Evolutionary conservation across 139 green algal genomes (phyloP), one percentile per base, ranked within the genome.

Genomic region (Closterium sp.): DNA sequence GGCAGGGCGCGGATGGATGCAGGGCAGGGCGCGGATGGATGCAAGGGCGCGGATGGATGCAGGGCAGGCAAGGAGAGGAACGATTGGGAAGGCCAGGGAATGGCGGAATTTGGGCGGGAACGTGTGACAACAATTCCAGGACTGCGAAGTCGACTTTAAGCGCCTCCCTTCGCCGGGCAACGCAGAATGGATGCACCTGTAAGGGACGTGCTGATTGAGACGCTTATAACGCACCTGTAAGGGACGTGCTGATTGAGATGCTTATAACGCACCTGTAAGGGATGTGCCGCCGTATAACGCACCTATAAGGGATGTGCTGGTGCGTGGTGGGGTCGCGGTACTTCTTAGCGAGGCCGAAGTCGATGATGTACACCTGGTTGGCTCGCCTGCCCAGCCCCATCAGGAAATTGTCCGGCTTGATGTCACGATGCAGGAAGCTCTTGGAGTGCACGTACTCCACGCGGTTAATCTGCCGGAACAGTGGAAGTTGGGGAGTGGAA

Each of bases 321-420:
- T 99, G 97, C 31, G 96, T 98, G 94, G 98, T 99, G 34, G 98
- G 97, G 94, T 99, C 98, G 33, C 98, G 95, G 96, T 99, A 99
- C 96, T 99, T 99, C 95, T 99, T 99, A 5, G 98, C 98, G 90
- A 99, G 95, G 1, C 98, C 98, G 96, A 99, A 99, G 93, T 99
- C 98, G 88, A 99, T 99, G 93, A 99, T 98, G 95, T 99, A 98
- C 87, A 99, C 98, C 95, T 98, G 97, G 95, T 99, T 99, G 21
- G 98, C 98, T 33, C 97, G 97, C 92, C 98, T 98, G 33, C 97
- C 97, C 81, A 99, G 95, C 1, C 98, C 98, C 98, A 99, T 99
- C 1, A 99, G 93, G 93, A 99, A 99, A 95, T 99, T 99, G 93
- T 99, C 98, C 28, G 98, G 98, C 95, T 99, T 99, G 94, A 99